These are phyloP conservation scores for Phaeosphaeria sp. DNA, from an alignment of 2,329 filamentous ascomycete species.

Conservation along the genomic window DNA sequence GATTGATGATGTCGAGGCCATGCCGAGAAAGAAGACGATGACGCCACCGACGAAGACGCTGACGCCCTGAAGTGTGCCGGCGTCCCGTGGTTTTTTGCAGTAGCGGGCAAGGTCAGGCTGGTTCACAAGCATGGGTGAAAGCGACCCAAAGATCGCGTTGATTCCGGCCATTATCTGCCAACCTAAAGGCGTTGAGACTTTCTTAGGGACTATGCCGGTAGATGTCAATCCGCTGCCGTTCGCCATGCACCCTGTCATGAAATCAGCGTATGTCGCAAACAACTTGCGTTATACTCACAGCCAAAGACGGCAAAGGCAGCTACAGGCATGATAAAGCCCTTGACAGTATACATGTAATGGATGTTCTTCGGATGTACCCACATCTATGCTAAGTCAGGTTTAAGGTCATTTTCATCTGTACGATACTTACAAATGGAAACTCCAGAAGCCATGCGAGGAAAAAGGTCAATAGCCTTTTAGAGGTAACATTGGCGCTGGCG, in stretches of 20 bases:
- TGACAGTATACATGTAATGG: conserved; percentile 32
- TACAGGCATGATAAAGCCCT: conserved; percentile 42
- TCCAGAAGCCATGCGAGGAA: conserved; percentile 40
- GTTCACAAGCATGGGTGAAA: conserved; percentile 51
- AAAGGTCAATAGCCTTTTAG: conserved; percentile 42
- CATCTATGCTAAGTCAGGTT: conserved; percentile 11
- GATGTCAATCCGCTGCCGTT: conserved; percentile 37
- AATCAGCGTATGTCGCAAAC: neutral
- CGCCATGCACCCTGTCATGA: conserved; percentile 32
- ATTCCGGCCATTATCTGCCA: conserved; percentile 53
- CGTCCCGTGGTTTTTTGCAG: conserved; percentile 40
- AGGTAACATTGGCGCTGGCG: conserved; percentile 38
- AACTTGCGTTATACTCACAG: conserved; percentile 11
- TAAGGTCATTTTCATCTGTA: too few species aligned
- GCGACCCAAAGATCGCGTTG: conserved; percentile 52
- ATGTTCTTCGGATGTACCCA: conserved; percentile 44
- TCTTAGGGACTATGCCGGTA: conserved; percentile 18
- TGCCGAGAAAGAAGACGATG: conserved; percentile 52
- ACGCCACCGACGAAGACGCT: conserved; percentile 49
- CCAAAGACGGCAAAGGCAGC: conserved; percentile 45
- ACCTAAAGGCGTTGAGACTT: conserved; percentile 25
- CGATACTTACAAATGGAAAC: conserved; percentile 29
- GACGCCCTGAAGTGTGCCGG: conserved; percentile 38
- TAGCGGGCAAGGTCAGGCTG: conserved; percentile 54
- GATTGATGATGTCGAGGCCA: conserved; percentile 48